Evolutionary conservation across 2,329 filamentous ascomycete genomes (phyloP), one percentile per base, ranked within the genome.

Genomic region (Claviceps fusiformis): DNA sequence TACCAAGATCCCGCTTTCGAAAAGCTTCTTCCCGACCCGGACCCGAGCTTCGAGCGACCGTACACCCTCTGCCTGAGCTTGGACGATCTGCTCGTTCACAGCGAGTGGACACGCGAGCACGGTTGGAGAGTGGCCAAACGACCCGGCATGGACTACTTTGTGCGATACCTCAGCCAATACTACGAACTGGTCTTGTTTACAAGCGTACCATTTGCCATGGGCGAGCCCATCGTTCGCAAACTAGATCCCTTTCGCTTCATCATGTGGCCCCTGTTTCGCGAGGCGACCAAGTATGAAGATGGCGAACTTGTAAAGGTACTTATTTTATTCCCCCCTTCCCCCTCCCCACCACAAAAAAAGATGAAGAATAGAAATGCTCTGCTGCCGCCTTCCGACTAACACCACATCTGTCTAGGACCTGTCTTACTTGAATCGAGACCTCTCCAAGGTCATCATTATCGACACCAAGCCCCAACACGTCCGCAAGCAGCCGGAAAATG

Each of bases 171-270:
- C 51, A 92, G 88, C 71, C 91, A 96, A 70, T 97, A 98, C 78
- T 98, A 96, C 68, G 93, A 98, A 71, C 78, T 98, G 54, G 93
- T 97, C 53, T 82, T 98, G 60, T 98, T 97, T 74, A 98, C 93
- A 37, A 88, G 82, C 44, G 85, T 93, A 50, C 90, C 92, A 0
- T 89, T 84, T 65, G 84, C 83, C 65, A 86, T 89, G 67, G 92
- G 85, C 33, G 90, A 96, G 62, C 89, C 89, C 29, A 80, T 98
- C 53, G 82, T 96, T 61, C 84, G 89, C 65, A 98, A 98, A 72
- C 77, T 98, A 57, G 93, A 98, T 67, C 93, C 92, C 41, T 97
- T 87, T 77, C 88, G 86, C 64, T 89, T 97, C 69, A 90, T 97
- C 68, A 86, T 91, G 74, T 97, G 90, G 87, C 90, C 91, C 1